phyloP scores from a whole-genome alignment of 495 filamentous ascomycete species.

The Hypoxylon lienhwacheense region DNA sequence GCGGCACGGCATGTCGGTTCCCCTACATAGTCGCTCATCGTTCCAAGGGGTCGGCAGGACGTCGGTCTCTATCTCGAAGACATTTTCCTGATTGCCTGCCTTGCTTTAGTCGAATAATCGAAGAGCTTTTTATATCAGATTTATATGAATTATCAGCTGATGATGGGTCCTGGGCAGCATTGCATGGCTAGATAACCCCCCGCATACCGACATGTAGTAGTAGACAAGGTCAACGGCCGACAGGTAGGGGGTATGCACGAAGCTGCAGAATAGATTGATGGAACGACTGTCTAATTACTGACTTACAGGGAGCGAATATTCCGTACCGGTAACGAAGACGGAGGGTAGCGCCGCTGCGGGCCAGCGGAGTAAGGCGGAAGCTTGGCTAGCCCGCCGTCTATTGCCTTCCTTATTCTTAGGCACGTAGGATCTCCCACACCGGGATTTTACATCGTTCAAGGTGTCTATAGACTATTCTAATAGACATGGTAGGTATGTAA shows the following conservation, averaged over 20 bases:
- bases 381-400: constrained; percentile 15
- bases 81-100: neutral
- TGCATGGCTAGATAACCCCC: neutral
- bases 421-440: neutral
- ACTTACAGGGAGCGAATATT: constrained; percentile 5
- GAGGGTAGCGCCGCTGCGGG: constrained; percentile 21
- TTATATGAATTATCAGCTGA: constrained; percentile 7
- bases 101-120: constrained; percentile 4
- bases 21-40: neutral
- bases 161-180: constrained; percentile 2
- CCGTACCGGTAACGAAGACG: constrained; percentile 25
- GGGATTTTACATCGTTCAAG: too few relatives aligned
- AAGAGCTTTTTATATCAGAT: neutral
- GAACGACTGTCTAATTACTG: neutral
- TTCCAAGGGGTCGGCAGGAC: neutral
- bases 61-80: neutral
- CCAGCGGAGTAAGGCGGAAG: constrained; percentile 29
- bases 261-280: too few relatives aligned
- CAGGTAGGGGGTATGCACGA: too few relatives aligned
- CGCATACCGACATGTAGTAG: constrained; percentile 6
- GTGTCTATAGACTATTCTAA: too few relatives aligned
- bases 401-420: neutral
- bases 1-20: constrained; percentile 5
- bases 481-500: constrained; percentile 15
- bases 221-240: too few relatives aligned